Base-by-base conservation (phyloP, 2,329 filamentous ascomycete genomes). In the Byssoonygena ceratinophila region DNA sequence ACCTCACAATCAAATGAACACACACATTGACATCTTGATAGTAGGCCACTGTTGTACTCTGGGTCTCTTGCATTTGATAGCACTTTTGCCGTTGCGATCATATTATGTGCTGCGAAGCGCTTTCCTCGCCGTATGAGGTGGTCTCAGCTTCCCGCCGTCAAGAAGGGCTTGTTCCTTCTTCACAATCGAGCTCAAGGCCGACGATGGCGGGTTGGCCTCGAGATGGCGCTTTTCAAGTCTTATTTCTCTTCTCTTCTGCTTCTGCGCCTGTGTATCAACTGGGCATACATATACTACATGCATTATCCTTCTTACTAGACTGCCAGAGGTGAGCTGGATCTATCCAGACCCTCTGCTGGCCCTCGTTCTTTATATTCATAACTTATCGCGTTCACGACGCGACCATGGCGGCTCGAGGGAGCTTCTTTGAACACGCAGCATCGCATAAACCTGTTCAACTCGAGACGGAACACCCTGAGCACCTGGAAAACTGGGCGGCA, bases 401-500 rank as follows among this genome's bases (percentile, higher is more conserved):
- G 50, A 65, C 63, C 60, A 60, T 57, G 44, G 49, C 55, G 44
- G 51, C 46, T 44, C 58, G 41, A 34, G 57, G 55, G 44, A 61
- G 58, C 39, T 56, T 59, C 45, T 64, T 65, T 52, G 58, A 56
- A 36, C 57, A 59, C 50, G 59, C 58, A 54, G 52, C 53, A 25
- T 57, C 60, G 8, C 57, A 54, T 40, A 63, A 63, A 56, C 52
- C 50, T 43, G 47, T 54, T 34, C 23, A 43, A 37, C n/a, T n/a
- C 37, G 55, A 53, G 49, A 55, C 34, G 14, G 58, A 58, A 51
- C 46, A 46, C 37, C 50, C 56, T 39, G 47, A 52, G 23, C 57
- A 55, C 22, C 52, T 55, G 16, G 58, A 57, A 27, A 56, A 55
- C 9, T 64, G 61, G 4, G 54, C 54, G 11, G 52, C 61, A 32